Evolutionary conservation across 441 rosid genomes (phyloP), one percentile per base, ranked within the genome.

Genomic region (Pelargonium myrrhifolium): DNA sequence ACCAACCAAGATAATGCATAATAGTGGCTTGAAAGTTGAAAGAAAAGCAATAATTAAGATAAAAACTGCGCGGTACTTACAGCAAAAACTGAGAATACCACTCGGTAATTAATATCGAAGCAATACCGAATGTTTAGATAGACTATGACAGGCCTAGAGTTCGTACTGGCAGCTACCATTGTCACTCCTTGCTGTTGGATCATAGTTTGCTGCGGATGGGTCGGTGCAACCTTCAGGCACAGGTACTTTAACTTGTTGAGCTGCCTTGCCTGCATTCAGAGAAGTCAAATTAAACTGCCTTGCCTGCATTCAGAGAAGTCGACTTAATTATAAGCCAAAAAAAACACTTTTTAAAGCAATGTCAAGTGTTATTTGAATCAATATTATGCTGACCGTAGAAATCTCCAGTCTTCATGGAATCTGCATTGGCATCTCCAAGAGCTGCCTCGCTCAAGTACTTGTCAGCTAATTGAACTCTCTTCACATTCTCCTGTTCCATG

Each of bases 401-500:
- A 72, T 70, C 39, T 78, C 96, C 96, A 0, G 85, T 76, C 20
- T 72, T 79, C 7, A 91, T 87, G 9, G 92, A 59, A 67, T 93
- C 97, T 5, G 79, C 75, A 67, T 93, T 93, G 61, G 91, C 99
- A 0, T 87, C 88, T 28, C 99, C 99, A 24, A 93, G 96, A 0
- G 99, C 95, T 28, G 99, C 97, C 66, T 91, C 83, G 12, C 62
- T 85, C 82, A 91, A 15, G 82, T 93, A 93, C 71, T 82, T 86
- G 72, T 91, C 97, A 9, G 99, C 97, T 79, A 93, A 83, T 74
- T 93, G 99, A 61, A 91, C 99, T 77, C 99, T 88, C 93, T 93
- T 93, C 70, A 93, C 99, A 4, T 93, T 93, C 69, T 93, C 96
- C 77, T 93, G 97, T 70, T 93, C 99, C 65, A 76, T 74, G 24